Conservation (phyloP, 2,329 filamentous ascomycete species). For the Hirsutella thompsonii region DNA sequence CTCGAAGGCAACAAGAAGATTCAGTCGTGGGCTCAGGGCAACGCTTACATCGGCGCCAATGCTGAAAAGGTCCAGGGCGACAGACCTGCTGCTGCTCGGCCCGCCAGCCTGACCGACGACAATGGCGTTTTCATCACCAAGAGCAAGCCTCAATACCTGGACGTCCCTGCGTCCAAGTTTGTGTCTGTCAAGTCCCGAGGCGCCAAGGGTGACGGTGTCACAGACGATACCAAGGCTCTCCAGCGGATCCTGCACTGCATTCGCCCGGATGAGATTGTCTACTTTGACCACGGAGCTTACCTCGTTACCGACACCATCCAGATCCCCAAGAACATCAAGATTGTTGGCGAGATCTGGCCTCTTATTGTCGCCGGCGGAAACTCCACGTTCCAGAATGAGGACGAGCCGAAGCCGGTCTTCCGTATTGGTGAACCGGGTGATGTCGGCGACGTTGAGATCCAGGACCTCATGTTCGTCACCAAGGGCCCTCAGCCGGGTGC, state of each 20-base stretch:
- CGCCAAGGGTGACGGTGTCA: conserved; percentile 74
- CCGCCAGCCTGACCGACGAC: conserved; percentile 48
- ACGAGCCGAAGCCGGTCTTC: conserved; percentile 72
- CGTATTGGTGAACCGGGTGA: conserved; percentile 71
- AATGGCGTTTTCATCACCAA: conserved; percentile 65
- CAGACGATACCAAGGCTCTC: conserved; percentile 78
- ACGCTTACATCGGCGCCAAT: conserved; percentile 44
- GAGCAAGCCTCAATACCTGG: conserved; percentile 80
- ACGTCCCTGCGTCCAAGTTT: conserved; percentile 54
- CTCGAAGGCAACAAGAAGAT: conserved; percentile 60
- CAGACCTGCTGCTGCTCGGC: conserved; percentile 45
- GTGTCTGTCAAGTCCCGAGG: conserved; percentile 72
- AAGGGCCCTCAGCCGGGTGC: conserved; percentile 74
- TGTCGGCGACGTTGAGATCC: conserved; percentile 71
- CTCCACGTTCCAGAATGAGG: conserved; percentile 57
- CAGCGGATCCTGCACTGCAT: conserved; percentile 64
- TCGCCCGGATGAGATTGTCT: conserved; percentile 51
- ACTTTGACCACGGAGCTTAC: conserved; percentile 66
- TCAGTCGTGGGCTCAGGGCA: conserved; percentile 66
- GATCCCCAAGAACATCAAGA: conserved; percentile 68
- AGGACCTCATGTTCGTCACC: conserved; percentile 76
- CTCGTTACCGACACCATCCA: conserved; percentile 56
- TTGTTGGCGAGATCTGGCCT: conserved; percentile 86
- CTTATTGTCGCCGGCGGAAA: conserved; percentile 71
- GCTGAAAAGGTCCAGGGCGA: conserved; percentile 46